Percentiles rank a stretch among this genome's conserved stretches.
These are phyloP conservation scores for Anthracocystis panici-leucophaei DNA, from an alignment of 1,284 basidiomycete species.

Conservation along the genomic window DNA sequence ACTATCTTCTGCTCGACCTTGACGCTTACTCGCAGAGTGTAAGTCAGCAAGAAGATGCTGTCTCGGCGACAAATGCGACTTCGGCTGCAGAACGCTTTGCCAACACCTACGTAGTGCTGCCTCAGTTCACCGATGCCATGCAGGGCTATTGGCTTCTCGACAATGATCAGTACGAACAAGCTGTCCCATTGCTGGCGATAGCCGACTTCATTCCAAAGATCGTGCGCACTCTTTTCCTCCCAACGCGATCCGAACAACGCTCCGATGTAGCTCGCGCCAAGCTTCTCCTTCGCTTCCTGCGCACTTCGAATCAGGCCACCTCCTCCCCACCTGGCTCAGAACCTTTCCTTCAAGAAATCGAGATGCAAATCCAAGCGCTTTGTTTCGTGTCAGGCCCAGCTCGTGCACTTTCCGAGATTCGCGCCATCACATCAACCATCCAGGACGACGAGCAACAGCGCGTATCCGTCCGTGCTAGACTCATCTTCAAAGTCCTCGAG, in stretches of 20 bases:
- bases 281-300: constrained; percentile 48
- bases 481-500: constrained; percentile 49
- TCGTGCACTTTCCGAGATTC: constrained; percentile 35
- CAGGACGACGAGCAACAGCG: constrained; percentile 38
- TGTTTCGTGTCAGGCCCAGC: constrained; percentile 46
- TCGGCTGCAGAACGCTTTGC: constrained; percentile 43
- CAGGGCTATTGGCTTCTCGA: constrained; percentile 58
- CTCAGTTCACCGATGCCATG: constrained; percentile 52
- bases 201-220: constrained; percentile 56
- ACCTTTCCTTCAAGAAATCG: constrained; percentile 36
- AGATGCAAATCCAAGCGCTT: constrained; percentile 44
- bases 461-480: constrained; percentile 36
- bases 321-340: constrained; percentile 39
- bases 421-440: constrained; percentile 32
- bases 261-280: constrained; percentile 36
- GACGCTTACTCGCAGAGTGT: constrained; percentile 20
- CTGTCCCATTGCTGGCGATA: constrained; percentile 35
- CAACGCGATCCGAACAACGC: constrained; percentile 15
- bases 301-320: constrained; percentile 38
- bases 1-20: constrained; percentile 53
- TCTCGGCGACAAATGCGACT: background rate
- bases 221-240: constrained; percentile 38
- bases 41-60: background rate
- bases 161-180: constrained; percentile 47
- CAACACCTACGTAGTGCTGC: constrained; percentile 42